Evolutionary conservation across 495 filamentous ascomycete species (phyloP), one percentile per base, ranked within the genome.

Genomic region (Neurospora sp.): DNA sequence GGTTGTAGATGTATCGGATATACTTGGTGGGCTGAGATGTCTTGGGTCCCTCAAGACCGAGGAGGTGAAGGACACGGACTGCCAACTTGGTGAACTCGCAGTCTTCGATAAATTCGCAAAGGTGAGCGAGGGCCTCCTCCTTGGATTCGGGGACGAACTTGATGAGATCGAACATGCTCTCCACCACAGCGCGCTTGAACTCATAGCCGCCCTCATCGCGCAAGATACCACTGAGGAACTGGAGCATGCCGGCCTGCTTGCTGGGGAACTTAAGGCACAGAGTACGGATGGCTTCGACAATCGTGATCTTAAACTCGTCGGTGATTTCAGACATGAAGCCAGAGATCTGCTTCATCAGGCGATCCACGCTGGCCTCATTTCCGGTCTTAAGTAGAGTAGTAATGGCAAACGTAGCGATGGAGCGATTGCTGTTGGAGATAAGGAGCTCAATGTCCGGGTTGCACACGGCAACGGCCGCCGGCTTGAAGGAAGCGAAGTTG

Each of bases 161-260:
- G 83, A 99, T 99, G 59, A 99, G 86, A 81, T 99, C 96, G 77
- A 98, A 98, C 91, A 98, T 98, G 89, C 94, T 97, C 85, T 98
- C 96, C 66, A 99, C 95, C 31, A 99, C 96, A 69, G 92, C 91
- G 62, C 92, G 92, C 88, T 99, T 99, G 83, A 98, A 98, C 71
- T 98, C 96, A 80, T 97, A 99, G 69, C 96, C 96, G 76, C 96
- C 96, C 81, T 99, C 96, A 78, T 99, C 96, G 18, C 96, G 89
- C 70, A 99, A 84, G 54, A 98, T 96, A 35, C 94, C 93, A 79
- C 95, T 97, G 71, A 99, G 84, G 89, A 99, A 98, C 35, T 92
- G 87, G 40, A 99, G 91, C 94, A 99, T 98, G 75, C 94, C 94
- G 46, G 95, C 94, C 83, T 98, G 96, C 82, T 99, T 98, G 86